These are phyloP conservation scores for Tubosaeta sp. DNA, from an alignment of 768 basidiomycete genomes.

Conservation along the genomic window DNA sequence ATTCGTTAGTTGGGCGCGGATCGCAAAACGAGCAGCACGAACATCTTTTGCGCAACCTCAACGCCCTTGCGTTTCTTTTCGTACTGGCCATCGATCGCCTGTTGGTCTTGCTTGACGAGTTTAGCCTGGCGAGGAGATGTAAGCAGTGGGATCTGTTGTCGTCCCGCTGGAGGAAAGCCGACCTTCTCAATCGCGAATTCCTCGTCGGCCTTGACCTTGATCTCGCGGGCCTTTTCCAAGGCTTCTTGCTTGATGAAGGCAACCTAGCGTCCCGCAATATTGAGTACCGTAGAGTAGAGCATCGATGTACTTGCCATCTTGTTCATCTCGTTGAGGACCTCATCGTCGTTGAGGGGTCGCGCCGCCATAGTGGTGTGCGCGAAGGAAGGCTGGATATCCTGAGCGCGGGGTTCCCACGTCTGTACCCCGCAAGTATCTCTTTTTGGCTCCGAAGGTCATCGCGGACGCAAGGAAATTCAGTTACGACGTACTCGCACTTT, in stretches of 20 bases:
- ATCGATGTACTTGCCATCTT: conserved; percentile 75
- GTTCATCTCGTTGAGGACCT: conserved; percentile 95
- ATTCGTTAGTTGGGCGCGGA: conserved; percentile 4
- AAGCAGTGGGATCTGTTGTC: not conserved
- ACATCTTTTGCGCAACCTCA: conserved; percentile 97
- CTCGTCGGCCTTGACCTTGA: conserved; percentile 95
- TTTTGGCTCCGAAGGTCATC: too few relatives aligned
- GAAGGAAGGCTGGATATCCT: not conserved
- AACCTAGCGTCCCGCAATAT: conserved; percentile 48
- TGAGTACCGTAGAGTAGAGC: not conserved
- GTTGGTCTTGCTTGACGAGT: conserved; percentile 93
- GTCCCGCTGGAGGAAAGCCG: not conserved
- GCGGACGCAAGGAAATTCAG: too few relatives aligned
- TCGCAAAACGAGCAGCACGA: conserved; percentile 22
- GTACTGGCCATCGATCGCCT: conserved; percentile 88
- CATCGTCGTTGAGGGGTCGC: conserved; percentile 86
- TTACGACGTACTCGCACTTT: too few relatives aligned
- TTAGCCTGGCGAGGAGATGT: conserved; percentile 62
- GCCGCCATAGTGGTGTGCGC: conserved; percentile 52
- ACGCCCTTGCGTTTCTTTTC: conserved; percentile 96
- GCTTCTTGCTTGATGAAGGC: conserved; percentile 99
- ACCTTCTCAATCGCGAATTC: conserved; percentile 99
- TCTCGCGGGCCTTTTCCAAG: conserved; percentile 94
- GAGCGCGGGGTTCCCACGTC: too few relatives aligned
- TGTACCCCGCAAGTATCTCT: too few relatives aligned